Base-by-base conservation (phyloP, 495 filamentous ascomycete species). In the Alectoria sarmentosa region DNA sequence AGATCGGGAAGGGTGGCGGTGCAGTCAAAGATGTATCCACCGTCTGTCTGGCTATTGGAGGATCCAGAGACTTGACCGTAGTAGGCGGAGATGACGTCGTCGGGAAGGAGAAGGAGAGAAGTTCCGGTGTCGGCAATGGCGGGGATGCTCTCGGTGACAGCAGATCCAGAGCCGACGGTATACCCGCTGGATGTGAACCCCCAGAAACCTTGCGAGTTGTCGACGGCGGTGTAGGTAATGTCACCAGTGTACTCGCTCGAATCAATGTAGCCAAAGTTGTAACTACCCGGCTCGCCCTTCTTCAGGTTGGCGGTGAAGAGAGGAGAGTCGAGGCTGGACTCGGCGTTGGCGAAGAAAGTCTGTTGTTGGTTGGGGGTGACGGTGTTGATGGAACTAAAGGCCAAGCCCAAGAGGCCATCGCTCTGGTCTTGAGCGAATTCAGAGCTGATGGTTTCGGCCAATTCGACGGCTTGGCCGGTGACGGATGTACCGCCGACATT, bases 291-390 rank as follows among this genome's bases (percentile, higher is more conserved):
- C 39, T 73, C 77, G 58, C 84, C 79, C 19, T 82, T 75, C 64
- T 85, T 83, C 42, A 94, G 82, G 56, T 87, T 81, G 39, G 84
- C 86, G 9, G 89, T 87, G 74, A 93, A 88, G 41, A 93, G 73
- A 8, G 90, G 90, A 69, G 83, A 74, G 42, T 84, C 80, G 38
- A 96, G 84, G 28, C 74, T 73, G 30, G 76, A 65, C 66, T 85
- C 81, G 59, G 89, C 77, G 70, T 92, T 92, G 64, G 89, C 88
- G 73, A 93, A 92, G 76, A 92, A 94, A 38, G 90, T 93, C 72
- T 85, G 84, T 71, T 91, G 87, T 66, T 79, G 79, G 21, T 79
- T 73, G 0, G 90, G 89, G 57, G 82, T 73, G 48, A 94, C 84
- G 38, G 83, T 87, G 77, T 92, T 96, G 75, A 93, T 80, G 26